A percentile compares a stretch with the other conserved stretches of the same genome.
These are phyloP conservation scores for Penicillium digitatum DNA, from an alignment of 2,329 filamentous ascomycete species.

Conservation along the genomic window DNA sequence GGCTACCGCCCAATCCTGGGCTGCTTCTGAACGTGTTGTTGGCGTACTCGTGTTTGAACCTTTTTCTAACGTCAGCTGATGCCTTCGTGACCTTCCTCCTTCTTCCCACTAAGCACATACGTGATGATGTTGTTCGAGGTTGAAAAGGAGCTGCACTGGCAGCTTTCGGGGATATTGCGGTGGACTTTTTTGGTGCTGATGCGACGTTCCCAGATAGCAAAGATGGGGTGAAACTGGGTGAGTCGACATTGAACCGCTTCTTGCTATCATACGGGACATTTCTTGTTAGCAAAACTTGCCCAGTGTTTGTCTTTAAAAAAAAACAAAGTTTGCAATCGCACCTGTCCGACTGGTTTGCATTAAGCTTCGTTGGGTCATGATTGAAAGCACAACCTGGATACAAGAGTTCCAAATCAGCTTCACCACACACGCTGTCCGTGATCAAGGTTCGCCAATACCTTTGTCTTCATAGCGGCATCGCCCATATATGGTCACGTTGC, in stretches of 20 bases:
- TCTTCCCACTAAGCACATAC: slow-evolving; percentile 27
- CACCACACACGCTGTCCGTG: not conserved
- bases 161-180: slow-evolving; percentile 76
- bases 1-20: slow-evolving; percentile 44
- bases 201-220: slow-evolving; percentile 38
- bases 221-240: slow-evolving; percentile 84
- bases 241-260: slow-evolving; percentile 89
- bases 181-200: slow-evolving; percentile 58
- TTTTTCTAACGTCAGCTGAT: slow-evolving; percentile 27
- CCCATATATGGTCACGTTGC: slow-evolving; percentile 89
- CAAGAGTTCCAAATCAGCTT: slow-evolving; percentile 10
- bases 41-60: slow-evolving; percentile 44
- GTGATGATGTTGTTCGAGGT: slow-evolving; percentile 41
- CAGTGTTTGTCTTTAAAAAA: not conserved
- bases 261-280: slow-evolving; percentile 37
- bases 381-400: slow-evolving; percentile 71
- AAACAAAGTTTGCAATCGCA: slow-evolving; percentile 17
- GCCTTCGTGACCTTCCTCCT: not conserved
- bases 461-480: slow-evolving; percentile 89
- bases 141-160: slow-evolving; percentile 70
- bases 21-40: slow-evolving; percentile 37
- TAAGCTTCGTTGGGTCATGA: slow-evolving; percentile 68
- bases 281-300: slow-evolving; percentile 18
- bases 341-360: slow-evolving; percentile 41
- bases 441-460: slow-evolving; percentile 44